Conservation (phyloP, 192 early-diverging fungal species). For the Rhizophlyctis rosea region DNA sequence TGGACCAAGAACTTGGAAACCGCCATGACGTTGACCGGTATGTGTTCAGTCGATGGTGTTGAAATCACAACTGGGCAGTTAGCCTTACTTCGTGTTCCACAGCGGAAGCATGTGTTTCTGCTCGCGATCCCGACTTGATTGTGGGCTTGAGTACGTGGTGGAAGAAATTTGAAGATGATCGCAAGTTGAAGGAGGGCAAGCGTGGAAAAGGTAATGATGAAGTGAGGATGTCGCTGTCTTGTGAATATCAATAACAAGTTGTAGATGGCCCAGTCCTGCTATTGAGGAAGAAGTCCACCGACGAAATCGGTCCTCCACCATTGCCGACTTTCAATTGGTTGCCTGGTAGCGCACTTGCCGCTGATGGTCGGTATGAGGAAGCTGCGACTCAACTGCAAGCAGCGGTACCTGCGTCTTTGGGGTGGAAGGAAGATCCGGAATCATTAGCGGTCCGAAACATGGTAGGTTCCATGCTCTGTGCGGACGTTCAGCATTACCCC, state of each 20-base stretch:
- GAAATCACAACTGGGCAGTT: not conserved
- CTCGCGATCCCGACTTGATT: conserved; percentile 27
- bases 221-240: not conserved
- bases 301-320: not conserved
- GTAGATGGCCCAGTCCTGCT: not conserved
- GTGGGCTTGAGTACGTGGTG: conserved; percentile 24
- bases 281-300: not conserved
- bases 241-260: not conserved
- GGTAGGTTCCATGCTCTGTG: too few relatives aligned
- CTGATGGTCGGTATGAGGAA: not conserved
- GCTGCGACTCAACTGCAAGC: too few relatives aligned
- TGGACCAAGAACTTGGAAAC: not conserved
- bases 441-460: too few relatives aligned
- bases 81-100: not conserved
- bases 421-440: too few relatives aligned
- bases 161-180: conserved; percentile 21
- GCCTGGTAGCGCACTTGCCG: not conserved
- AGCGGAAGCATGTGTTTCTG: not conserved
- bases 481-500: too few relatives aligned
- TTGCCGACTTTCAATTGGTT: not conserved
- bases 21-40: not conserved
- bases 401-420: too few relatives aligned
- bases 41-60: not conserved
- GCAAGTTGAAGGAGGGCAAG: conserved; percentile 13
- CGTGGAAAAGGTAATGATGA: not conserved